phyloP scores from a whole-genome alignment of 495 filamentous ascomycete genomes.

The Cercophora scortea region DNA sequence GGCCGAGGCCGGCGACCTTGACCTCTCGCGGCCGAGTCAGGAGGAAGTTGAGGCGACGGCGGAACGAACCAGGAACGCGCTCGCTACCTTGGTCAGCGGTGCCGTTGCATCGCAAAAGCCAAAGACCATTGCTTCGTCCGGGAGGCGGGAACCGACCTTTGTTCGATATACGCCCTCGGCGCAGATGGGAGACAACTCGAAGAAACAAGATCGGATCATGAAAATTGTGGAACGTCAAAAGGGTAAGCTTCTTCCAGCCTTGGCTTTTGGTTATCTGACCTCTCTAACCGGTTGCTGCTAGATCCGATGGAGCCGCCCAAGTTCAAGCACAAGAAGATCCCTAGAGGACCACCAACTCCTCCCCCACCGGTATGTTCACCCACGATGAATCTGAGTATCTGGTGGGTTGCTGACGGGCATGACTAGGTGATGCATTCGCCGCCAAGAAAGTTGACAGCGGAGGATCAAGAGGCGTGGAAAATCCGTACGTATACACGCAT shows the following conservation, averaged over 20 bases:
- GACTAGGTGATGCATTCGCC: constrained; percentile 76
- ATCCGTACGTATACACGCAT: constrained; percentile 38
- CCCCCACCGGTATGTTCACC: constrained; percentile 57
- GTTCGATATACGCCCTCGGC: constrained; percentile 93
- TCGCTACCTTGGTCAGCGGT: constrained; percentile 73
- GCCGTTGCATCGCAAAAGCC: constrained; percentile 90
- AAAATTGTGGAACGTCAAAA: constrained; percentile 94
- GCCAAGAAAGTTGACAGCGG: constrained; percentile 88
- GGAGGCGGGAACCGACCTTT: constrained; percentile 79
- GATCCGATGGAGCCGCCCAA: constrained; percentile 99
- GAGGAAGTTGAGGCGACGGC: constrained; percentile 76
- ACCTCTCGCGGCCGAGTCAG: constrained; percentile 77
- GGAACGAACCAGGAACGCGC: constrained; percentile 79
- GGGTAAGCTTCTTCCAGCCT: constrained; percentile 9
- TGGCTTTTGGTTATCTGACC: background rate
- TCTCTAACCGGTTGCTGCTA: background rate
- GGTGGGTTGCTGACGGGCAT: too few species aligned
- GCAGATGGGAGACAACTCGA: constrained; percentile 88
- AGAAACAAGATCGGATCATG: constrained; percentile 92
- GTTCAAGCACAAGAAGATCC: constrained; percentile 98
- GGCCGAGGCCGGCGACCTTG: constrained; percentile 88
- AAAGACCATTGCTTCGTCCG: constrained; percentile 77
- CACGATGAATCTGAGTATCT: too few species aligned
- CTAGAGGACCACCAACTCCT: constrained; percentile 84
- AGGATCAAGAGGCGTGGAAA: constrained; percentile 95